A percentile compares a stretch with the other conserved stretches of the same genome.
phyloP scores from a whole-genome alignment of 1,139 yeast genomes.

The Debaryomyces psychrophilus region DNA sequence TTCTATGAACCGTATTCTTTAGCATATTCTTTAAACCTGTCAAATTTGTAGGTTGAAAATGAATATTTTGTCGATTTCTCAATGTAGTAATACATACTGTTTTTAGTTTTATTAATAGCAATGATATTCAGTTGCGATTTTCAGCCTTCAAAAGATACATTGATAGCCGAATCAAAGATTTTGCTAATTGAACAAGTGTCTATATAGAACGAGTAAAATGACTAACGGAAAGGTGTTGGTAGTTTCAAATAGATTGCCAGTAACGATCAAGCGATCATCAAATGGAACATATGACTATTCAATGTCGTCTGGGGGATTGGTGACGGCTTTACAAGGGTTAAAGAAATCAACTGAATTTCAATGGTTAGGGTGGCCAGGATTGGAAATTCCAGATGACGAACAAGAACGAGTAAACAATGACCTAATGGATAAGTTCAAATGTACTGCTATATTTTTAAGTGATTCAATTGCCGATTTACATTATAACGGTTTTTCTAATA shows the following conservation, averaged over 20 bases:
- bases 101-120: not conserved
- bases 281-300: conserved; percentile 67
- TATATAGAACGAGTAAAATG: conserved; percentile 19
- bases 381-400: conserved; percentile 81
- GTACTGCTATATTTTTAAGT: conserved; percentile 84
- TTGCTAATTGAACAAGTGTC: not conserved
- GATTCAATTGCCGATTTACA: conserved; percentile 94
- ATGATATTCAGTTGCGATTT: conserved; percentile 2
- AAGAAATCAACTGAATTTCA: conserved; percentile 84
- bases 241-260: conserved; percentile 93
- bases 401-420: conserved; percentile 70
- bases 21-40: not conserved
- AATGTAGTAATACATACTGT: conserved; percentile 13
- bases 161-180: not conserved
- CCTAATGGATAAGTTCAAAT: conserved; percentile 74
- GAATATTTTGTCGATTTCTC: conserved; percentile 15
- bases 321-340: conserved; percentile 91
- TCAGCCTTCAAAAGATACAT: not conserved
- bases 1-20: not conserved
- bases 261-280: conserved; percentile 73
- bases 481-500: conserved; percentile 93
- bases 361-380: conserved; percentile 99
- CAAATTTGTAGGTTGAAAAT: not conserved
- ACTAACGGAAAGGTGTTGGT: conserved; percentile 75
- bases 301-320: conserved; percentile 97